Evolutionary conservation across 2,329 filamentous ascomycete genomes (phyloP), one percentile per base, ranked within the genome.

Genomic region (Ampelomyces quisqualis): DNA sequence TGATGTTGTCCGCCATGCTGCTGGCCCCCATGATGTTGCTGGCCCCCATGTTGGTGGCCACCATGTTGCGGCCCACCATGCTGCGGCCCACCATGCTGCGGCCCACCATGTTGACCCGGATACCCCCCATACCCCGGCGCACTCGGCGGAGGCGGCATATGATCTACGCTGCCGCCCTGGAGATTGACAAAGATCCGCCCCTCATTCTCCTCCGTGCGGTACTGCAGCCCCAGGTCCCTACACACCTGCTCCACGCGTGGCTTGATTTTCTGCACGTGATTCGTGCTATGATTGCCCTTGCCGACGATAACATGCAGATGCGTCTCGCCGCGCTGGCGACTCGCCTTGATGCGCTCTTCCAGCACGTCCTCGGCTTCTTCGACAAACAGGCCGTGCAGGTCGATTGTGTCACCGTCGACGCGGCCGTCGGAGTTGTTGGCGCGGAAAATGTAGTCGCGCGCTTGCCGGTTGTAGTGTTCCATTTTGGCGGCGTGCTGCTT

Each of bases 271-370:
- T 95, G 89, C 17, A 97, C 78, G 60, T 93, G 86, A 52, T 84
- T 80, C 7, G 72, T 74, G 35, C 83, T 88, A 72, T 98, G 93
- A 67, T 94, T 93, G 3, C 93, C 93, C 70, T 91, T 95, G 61
- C 93, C 93, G 20, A 97, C 91, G 60, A 98, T 96, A 27, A 95
- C 90, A 71, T 95, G 90, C 40, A 98, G 73, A 71, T 95, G 88
- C 14, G 75, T 81, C 72, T 95, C 85, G 0, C 88, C 88, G 23
- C 81, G 78, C 38, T 78, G 69, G 64, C 82, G 81, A 43, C 90
- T 90, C 54, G 87, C 84, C 53, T 81, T 80, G 62, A 98, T 95
- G 53, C 93, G 79, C 69, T 88, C 77, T 72, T 91, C 88, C 15
- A 97, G 75, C 42, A 96, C 93, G 51, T 88, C 81, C 74, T 95